Conservation (phyloP, 1,284 basidiomycete genomes). For the Mrakiaceae sp. region DNA sequence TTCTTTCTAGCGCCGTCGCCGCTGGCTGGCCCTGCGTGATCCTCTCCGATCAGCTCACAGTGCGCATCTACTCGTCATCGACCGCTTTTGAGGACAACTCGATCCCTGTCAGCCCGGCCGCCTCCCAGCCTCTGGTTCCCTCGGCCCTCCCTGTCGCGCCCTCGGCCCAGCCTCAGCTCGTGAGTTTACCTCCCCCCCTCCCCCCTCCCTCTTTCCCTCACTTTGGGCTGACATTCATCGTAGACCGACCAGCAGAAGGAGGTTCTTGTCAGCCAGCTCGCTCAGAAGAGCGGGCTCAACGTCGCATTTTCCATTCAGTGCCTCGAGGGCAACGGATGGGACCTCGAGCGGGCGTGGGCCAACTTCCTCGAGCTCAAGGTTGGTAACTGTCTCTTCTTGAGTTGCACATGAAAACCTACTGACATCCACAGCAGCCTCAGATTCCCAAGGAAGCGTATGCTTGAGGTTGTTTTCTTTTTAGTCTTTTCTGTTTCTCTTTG, state of each 20-base stretch:
- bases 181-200: not conserved
- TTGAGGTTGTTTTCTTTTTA: not conserved
- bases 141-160: not conserved
- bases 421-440: not conserved
- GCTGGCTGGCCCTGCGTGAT: slow-evolving; percentile 84
- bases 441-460: slow-evolving; percentile 10
- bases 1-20: slow-evolving; percentile 34
- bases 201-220: not conserved
- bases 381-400: not conserved
- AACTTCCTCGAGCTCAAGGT: slow-evolving; percentile 58
- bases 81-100: slow-evolving; percentile 45
- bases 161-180: not conserved
- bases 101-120: slow-evolving; percentile 13
- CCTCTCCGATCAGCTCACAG: slow-evolving; percentile 73
- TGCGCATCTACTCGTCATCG: slow-evolving; percentile 71
- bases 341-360: slow-evolving; percentile 55
- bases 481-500: not conserved
- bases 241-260: slow-evolving; percentile 50
- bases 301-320: slow-evolving; percentile 67
- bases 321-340: slow-evolving; percentile 67
- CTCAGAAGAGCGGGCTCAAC: slow-evolving; percentile 61
- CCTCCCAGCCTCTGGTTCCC: not conserved
- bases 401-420: not conserved
- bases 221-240: not conserved
- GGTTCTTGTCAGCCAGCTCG: slow-evolving; percentile 50